These are phyloP conservation scores for Prunus kanzakura DNA, from an alignment of 306 rosid genomes.

Conservation along the genomic window DNA sequence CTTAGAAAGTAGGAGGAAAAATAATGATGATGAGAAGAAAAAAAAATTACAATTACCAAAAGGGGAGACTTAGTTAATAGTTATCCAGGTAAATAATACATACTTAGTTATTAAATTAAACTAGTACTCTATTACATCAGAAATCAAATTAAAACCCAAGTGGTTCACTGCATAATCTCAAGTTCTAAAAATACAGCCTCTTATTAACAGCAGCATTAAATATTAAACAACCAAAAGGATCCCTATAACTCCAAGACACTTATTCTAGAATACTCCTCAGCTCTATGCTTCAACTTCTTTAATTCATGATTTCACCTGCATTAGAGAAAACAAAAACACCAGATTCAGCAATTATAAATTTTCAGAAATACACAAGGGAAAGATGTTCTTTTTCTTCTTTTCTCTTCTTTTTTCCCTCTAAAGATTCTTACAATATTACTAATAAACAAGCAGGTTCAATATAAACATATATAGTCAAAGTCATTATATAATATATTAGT, in stretches of 20 bases:
- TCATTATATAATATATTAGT: neutral
- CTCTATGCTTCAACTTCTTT: conserved; percentile 15
- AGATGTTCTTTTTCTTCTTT: too few relatives aligned
- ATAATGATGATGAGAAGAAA: too few relatives aligned
- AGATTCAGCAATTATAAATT: neutral
- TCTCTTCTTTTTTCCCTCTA: too few relatives aligned
- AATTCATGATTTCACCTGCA: conserved; percentile 64
- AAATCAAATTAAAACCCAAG: conserved; percentile 7
- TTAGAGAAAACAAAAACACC: neutral
- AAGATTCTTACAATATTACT: too few relatives aligned
- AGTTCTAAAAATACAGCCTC: neutral
- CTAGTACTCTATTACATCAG: neutral
- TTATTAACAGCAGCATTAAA: conserved; percentile 19
- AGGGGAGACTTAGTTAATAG: too few relatives aligned
- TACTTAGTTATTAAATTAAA: neutral
- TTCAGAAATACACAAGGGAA: neutral
- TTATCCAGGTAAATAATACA: neutral
- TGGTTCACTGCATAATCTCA: neutral
- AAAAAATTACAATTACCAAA: too few relatives aligned
- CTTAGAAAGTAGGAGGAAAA: too few relatives aligned
- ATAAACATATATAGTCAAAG: too few relatives aligned
- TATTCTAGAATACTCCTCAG: conserved; percentile 22
- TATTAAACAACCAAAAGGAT: neutral
- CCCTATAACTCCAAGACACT: conserved; percentile 16
- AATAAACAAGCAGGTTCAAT: neutral